Percentiles rank a stretch among this genome's conserved stretches.
These are phyloP conservation scores for Adansonia digitata DNA, from an alignment of 345 rosid genomes.

Conservation along the genomic window DNA sequence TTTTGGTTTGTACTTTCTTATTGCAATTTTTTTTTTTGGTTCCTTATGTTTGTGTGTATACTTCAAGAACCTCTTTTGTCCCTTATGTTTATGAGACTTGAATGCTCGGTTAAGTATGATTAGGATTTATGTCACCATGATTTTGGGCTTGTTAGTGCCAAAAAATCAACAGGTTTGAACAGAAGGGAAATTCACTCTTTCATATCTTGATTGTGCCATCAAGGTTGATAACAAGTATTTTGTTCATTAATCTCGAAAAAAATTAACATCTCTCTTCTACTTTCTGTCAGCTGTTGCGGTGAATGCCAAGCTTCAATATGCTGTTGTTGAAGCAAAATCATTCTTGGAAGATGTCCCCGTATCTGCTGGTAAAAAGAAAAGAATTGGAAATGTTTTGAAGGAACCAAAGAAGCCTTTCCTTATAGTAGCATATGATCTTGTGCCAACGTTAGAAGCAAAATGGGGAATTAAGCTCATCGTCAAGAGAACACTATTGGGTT, in stretches of 20 bases:
- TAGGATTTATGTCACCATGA: not conserved
- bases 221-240: not conserved
- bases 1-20: no score
- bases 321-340: slow-evolving; percentile 64
- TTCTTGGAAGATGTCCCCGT: slow-evolving; percentile 36
- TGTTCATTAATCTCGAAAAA: not conserved
- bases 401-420: slow-evolving; percentile 52
- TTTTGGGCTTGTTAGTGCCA: not conserved
- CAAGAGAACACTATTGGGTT: slow-evolving; percentile 62
- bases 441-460: slow-evolving; percentile 66
- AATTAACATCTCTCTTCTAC: slow-evolving; percentile 7
- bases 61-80: not conserved
- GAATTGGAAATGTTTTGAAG: slow-evolving; percentile 60
- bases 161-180: no score
- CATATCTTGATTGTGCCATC: not conserved
- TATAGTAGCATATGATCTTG: slow-evolving; percentile 82
- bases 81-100: not conserved
- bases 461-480: slow-evolving; percentile 71
- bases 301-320: slow-evolving; percentile 83
- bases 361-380: slow-evolving; percentile 39
- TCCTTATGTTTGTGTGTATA: not conserved
- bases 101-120: not conserved
- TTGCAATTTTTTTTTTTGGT: no score
- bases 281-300: slow-evolving; percentile 80
- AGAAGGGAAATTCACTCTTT: no score